These are phyloP conservation scores for Trichoderma virens DNA, from an alignment of 495 filamentous ascomycete species.

Conservation along the genomic window DNA sequence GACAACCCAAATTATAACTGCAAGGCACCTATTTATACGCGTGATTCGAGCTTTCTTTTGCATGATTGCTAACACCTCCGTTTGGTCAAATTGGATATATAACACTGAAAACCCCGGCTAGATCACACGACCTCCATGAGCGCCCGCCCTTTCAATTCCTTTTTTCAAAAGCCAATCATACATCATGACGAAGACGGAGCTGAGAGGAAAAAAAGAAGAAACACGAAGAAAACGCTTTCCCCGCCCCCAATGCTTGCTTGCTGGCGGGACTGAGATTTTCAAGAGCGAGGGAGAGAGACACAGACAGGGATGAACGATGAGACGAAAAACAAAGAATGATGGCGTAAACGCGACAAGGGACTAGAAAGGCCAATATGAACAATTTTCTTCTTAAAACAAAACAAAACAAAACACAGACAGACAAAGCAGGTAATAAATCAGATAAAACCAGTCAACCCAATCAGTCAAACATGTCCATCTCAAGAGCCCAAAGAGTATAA, in stretches of 20 bases:
- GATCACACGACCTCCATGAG: no score
- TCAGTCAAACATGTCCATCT: neutral
- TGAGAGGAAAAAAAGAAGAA: no score
- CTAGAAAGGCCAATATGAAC: neutral
- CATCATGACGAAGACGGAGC: no score
- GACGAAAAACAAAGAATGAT: neutral
- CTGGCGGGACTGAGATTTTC: neutral
- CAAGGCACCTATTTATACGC: neutral
- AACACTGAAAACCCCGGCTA: no score
- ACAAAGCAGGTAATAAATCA: no score
- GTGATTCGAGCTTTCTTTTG: neutral
- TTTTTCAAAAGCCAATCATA: no score
- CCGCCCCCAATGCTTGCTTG: neutral
- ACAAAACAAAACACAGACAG: neutral
- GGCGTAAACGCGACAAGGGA: neutral
- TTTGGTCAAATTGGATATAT: no score
- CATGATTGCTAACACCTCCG: no score
- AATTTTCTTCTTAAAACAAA: neutral
- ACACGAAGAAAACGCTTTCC: no score
- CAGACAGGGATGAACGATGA: neutral
- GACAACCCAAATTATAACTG: neutral
- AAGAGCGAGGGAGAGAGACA: neutral
- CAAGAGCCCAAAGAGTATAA: neutral
- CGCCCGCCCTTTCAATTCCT: no score
- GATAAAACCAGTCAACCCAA: no score